phyloP scores from a whole-genome alignment of 2,329 filamentous ascomycete species.

The Aspergillus candidus region DNA sequence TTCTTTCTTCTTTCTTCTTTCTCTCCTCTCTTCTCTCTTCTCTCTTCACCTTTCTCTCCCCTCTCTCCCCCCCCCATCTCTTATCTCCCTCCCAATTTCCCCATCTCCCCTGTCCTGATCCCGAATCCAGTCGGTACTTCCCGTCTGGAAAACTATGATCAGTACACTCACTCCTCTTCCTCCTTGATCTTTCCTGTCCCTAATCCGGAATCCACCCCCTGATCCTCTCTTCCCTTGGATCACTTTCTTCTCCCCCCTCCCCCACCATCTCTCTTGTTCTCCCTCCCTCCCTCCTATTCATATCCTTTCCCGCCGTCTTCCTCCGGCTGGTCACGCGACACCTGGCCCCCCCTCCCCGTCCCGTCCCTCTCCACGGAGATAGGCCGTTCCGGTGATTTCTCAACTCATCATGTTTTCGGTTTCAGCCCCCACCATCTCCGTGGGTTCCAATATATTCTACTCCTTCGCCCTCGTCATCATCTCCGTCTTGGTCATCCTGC shows the following conservation, averaged over 20 bases:
- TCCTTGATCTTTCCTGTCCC: too few species aligned
- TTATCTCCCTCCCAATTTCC: too few species aligned
- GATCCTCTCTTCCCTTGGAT: conserved; percentile 7
- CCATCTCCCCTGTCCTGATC: too few species aligned
- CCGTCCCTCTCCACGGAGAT: background rate
- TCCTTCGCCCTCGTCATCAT: conserved; percentile 66
- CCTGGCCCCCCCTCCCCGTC: background rate
- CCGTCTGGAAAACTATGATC: too few species aligned
- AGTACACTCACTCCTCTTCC: too few species aligned
- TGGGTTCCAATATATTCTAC: conserved; percentile 76
- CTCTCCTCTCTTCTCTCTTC: background rate
- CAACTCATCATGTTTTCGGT: conserved; percentile 22
- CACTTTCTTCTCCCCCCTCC: too few species aligned
- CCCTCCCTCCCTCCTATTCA: conserved; percentile 1
- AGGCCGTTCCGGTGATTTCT: too few species aligned
- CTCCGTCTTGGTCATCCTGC: conserved; percentile 69
- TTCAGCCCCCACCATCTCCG: conserved; percentile 44
- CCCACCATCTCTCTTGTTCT: too few species aligned
- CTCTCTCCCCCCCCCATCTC: background rate
- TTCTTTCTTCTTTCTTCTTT: conserved; percentile 1
- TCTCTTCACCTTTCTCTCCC: background rate
- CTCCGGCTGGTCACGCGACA: background rate
- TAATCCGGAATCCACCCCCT: background rate
- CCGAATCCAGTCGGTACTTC: too few species aligned
- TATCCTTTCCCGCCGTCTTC: conserved; percentile 3